A percentile compares a stretch with the other conserved stretches of the same genome.
phyloP scores from a whole-genome alignment of 805 yeast genomes.

The Candida methanosorbosa region DNA sequence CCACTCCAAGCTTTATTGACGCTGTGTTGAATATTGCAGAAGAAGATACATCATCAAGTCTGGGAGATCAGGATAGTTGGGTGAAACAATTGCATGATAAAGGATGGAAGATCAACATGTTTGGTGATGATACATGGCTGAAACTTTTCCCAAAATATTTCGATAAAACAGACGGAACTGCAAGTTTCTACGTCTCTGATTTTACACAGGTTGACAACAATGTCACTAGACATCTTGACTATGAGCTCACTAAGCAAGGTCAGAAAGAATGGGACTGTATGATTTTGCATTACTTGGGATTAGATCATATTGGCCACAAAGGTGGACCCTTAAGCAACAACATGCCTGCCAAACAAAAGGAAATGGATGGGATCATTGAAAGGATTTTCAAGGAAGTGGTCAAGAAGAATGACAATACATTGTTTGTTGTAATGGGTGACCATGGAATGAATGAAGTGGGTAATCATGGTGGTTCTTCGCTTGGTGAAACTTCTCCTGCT shows the following conservation, averaged over 20 bases:
- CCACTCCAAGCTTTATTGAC: conserved; percentile 89
- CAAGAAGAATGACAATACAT: conserved; percentile 32
- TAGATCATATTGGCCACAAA: conserved; percentile 97
- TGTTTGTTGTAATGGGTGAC: conserved; percentile 78
- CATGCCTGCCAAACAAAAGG: conserved; percentile 77
- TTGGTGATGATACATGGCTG: conserved; percentile 98
- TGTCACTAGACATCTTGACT: conserved; percentile 78
- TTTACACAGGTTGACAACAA: conserved; percentile 90
- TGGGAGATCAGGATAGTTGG: conserved; percentile 83
- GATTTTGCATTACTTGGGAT: conserved; percentile 83
- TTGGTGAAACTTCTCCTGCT: conserved; percentile 88
- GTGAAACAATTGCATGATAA: conserved; percentile 48
- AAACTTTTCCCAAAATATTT: conserved; percentile 75
- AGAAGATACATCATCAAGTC: conserved; percentile 61
- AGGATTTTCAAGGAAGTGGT: conserved; percentile 33
- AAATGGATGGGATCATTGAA: conserved; percentile 69
- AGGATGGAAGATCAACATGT: conserved; percentile 58
- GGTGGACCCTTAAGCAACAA: conserved; percentile 80
- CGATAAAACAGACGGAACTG: conserved; percentile 70
- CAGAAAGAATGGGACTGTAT: conserved; percentile 67
- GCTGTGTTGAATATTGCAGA: conserved; percentile 93
- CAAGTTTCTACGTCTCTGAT: conserved; percentile 91
- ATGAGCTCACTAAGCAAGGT: conserved; percentile 37
- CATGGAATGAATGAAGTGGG: conserved; percentile 97
- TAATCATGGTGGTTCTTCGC: conserved; percentile 93